A percentile compares a stretch with the other conserved stretches of the same genome.
phyloP scores from a whole-genome alignment of 805 yeast genomes.

The Metschnikowia henanensis region DNA sequence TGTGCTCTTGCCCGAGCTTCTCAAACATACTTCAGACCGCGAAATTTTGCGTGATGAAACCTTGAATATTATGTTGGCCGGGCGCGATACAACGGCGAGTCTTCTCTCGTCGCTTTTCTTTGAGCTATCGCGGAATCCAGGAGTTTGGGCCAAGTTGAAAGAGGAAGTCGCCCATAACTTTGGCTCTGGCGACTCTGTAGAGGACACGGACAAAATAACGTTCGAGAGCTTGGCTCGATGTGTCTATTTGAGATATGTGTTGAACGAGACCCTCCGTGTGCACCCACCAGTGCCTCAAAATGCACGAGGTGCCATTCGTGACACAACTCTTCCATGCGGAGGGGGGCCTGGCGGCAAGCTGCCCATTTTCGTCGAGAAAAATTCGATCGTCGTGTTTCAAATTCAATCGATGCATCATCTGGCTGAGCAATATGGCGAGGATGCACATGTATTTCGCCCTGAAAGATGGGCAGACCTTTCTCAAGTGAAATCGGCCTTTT shows the following conservation, averaged over 20 bases:
- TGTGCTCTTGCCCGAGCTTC: slow-evolving; percentile 15
- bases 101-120: slow-evolving; percentile 29
- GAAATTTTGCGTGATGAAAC: slow-evolving; percentile 14
- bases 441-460: slow-evolving; percentile 15
- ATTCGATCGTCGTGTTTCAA: slow-evolving; percentile 13
- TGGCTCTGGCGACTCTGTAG: slow-evolving; percentile 11
- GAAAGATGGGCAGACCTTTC: slow-evolving; percentile 17
- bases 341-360: slow-evolving; percentile 41
- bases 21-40: slow-evolving; percentile 12
- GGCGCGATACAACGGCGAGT: slow-evolving; percentile 38
- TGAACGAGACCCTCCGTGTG: slow-evolving; percentile 49
- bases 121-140: slow-evolving; percentile 34
- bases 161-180: slow-evolving; percentile 27
- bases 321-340: slow-evolving; percentile 50
- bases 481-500: slow-evolving; percentile 13
- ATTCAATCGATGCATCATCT: slow-evolving; percentile 15
- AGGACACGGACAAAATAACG: slow-evolving; percentile 34
- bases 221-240: slow-evolving; percentile 49
- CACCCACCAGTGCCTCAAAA: slow-evolving; percentile 55
- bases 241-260: slow-evolving; percentile 43
- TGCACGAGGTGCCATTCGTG: slow-evolving; percentile 42
- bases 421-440: slow-evolving; percentile 12
- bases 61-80: slow-evolving; percentile 26
- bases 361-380: slow-evolving; percentile 30
- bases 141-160: slow-evolving; percentile 28